Evolutionary conservation across 2,329 filamentous ascomycete species (phyloP).

Genomic region (Fusarium austroafricanum): DNA sequence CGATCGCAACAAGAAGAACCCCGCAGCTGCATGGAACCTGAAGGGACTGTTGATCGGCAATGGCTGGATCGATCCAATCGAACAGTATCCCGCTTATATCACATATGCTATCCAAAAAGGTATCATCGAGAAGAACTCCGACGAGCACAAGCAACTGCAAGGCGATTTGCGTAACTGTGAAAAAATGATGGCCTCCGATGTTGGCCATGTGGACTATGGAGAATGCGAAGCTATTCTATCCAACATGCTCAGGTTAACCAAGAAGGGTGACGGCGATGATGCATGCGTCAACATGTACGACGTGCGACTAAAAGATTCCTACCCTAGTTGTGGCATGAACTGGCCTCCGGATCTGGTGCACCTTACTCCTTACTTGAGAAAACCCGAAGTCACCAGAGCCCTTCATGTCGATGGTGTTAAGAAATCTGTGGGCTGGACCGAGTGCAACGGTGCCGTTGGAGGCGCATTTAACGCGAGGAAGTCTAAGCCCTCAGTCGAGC

Average conservation of each 20-base stretch:
- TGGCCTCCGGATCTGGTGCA: conserved; percentile 89
- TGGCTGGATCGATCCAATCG: conserved; percentile 91
- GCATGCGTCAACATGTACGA: conserved; percentile 97
- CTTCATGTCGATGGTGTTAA: conserved; percentile 84
- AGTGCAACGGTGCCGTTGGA: conserved; percentile 86
- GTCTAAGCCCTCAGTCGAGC: conserved; percentile 76
- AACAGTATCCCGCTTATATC: conserved; percentile 91
- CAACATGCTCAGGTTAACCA: conserved; percentile 75
- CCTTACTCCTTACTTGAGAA: conserved; percentile 86
- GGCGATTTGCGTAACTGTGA: conserved; percentile 76
- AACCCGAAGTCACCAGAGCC: conserved; percentile 80
- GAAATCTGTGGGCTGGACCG: conserved; percentile 86
- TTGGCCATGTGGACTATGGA: conserved; percentile 69
- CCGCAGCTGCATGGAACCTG: conserved; percentile 74
- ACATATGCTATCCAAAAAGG: conserved; percentile 82
- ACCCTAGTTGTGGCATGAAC: conserved; percentile 92
- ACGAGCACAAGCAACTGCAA: conserved; percentile 73
- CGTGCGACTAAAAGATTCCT: conserved; percentile 82
- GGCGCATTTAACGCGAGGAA: conserved; percentile 75
- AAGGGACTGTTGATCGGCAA: conserved; percentile 93
- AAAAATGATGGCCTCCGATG: conserved; percentile 63
- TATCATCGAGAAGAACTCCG: conserved; percentile 75
- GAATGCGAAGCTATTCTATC: conserved; percentile 83
- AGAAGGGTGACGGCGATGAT: conserved; percentile 62
- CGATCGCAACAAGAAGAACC: conserved; percentile 79